Conservation (phyloP, 139 green algal species). For the Closterium sp. region DNA sequence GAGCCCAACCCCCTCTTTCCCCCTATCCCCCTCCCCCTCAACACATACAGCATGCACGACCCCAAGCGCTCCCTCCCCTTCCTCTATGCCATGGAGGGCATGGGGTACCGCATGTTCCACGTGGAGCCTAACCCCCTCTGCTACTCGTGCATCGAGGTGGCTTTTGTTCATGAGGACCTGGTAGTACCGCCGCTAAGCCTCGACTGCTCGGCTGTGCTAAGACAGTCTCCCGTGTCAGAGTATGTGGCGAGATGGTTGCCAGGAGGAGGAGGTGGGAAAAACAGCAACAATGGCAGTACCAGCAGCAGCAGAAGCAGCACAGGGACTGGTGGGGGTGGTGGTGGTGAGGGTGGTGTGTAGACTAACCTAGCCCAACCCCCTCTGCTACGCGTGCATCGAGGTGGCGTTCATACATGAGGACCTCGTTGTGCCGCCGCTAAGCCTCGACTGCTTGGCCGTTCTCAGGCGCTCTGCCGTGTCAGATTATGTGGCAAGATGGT, state of each 20-base stretch:
- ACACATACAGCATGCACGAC: background rate
- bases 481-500: no score
- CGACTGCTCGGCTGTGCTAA: background rate
- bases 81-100: slow-evolving; percentile 21
- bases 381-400: background rate
- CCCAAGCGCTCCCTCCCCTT: background rate
- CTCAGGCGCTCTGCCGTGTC: no score
- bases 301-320: no score
- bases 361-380: background rate
- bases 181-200: background rate
- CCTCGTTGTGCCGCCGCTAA: background rate
- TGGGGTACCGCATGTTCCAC: slow-evolving; percentile 33
- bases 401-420: background rate
- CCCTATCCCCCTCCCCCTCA: no score
- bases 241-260: background rate
- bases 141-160: slow-evolving; percentile 17
- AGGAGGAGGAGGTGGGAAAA: background rate
- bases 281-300: background rate
- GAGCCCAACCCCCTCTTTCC: background rate
- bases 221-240: background rate
- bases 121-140: slow-evolving; percentile 31
- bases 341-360: no score
- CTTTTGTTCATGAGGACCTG: slow-evolving; percentile 25
- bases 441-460: background rate
- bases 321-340: no score